phyloP scores from a whole-genome alignment of 371 early-diverging fungal species.

The Rhizopus stolonifer region DNA sequence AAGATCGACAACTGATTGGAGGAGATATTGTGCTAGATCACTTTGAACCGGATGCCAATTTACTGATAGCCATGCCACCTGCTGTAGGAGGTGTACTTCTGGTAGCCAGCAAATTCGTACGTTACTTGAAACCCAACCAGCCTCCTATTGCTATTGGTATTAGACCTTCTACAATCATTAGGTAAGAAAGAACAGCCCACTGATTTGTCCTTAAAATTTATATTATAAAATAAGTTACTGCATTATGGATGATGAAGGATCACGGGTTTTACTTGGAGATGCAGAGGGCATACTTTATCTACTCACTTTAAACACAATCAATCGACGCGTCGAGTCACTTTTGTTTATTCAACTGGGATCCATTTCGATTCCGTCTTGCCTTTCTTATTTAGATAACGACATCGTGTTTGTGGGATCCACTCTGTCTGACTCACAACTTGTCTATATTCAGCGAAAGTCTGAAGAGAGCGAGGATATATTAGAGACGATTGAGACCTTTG shows the following conservation, averaged over 20 bases:
- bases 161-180: constrained; percentile 46
- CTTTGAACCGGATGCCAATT: constrained; percentile 54
- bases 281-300: constrained; percentile 67
- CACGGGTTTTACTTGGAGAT: constrained; percentile 79
- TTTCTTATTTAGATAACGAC: constrained; percentile 75
- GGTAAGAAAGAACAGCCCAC: constrained; percentile 26
- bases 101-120: constrained; percentile 66
- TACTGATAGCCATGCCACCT: constrained; percentile 61
- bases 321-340: constrained; percentile 23
- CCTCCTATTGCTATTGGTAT: constrained; percentile 57
- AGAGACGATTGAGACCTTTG: constrained; percentile 57
- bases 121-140: constrained; percentile 53
- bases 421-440: constrained; percentile 82
- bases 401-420: constrained; percentile 84
- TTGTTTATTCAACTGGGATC: constrained; percentile 34
- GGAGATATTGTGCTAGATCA: constrained; percentile 52
- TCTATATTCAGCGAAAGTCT: constrained; percentile 48
- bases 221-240: constrained; percentile 46
- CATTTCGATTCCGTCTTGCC: constrained; percentile 67
- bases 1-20: constrained; percentile 43
- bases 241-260: constrained; percentile 47
- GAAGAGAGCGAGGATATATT: constrained; percentile 29
- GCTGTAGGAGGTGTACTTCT: constrained; percentile 70
- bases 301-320: constrained; percentile 20
- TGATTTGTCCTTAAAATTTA: no score